Conservation (phyloP, 2,329 filamentous ascomycete genomes). For the Colletotrichum sp. region DNA sequence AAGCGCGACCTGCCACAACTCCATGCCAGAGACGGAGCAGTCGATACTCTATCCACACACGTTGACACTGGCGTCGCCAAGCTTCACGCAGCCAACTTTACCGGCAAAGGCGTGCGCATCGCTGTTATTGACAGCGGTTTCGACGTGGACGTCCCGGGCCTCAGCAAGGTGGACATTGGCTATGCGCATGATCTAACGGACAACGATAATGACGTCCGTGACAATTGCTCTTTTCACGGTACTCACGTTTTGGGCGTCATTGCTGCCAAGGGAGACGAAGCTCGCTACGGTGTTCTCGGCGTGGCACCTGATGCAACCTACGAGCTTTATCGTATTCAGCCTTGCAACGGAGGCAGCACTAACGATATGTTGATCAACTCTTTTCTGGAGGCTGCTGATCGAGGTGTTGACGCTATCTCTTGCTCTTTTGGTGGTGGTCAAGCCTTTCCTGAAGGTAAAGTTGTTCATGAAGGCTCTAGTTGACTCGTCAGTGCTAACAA, state of each 20-base stretch:
- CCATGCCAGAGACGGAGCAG: not conserved
- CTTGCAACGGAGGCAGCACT: conserved; percentile 10
- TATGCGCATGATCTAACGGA: not conserved
- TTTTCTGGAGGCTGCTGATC: not conserved
- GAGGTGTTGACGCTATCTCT: not conserved
- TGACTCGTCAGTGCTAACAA: not conserved
- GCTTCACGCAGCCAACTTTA: not conserved
- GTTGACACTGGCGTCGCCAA: conserved; percentile 24
- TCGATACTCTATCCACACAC: conserved; percentile 23
- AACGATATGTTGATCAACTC: conserved; percentile 5
- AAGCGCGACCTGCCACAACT: not conserved
- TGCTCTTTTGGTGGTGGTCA: not conserved
- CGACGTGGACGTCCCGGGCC: not conserved
- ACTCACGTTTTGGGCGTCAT: conserved; percentile 4
- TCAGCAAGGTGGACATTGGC: not conserved
- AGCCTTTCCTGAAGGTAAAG: conserved; percentile 1
- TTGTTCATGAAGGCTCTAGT: not conserved
- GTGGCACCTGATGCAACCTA: conserved; percentile 28
- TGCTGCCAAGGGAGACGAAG: not conserved
- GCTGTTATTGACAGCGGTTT: conserved; percentile 7
- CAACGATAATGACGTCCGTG: not conserved
- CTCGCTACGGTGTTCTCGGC: conserved; percentile 25
- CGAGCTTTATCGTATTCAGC: conserved; percentile 25
- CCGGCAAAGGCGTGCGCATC: not conserved
- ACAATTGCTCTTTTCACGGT: not conserved